These are phyloP conservation scores for Tetrapisispora taiwanensis DNA, from an alignment of 805 yeast genomes.

Conservation along the genomic window DNA sequence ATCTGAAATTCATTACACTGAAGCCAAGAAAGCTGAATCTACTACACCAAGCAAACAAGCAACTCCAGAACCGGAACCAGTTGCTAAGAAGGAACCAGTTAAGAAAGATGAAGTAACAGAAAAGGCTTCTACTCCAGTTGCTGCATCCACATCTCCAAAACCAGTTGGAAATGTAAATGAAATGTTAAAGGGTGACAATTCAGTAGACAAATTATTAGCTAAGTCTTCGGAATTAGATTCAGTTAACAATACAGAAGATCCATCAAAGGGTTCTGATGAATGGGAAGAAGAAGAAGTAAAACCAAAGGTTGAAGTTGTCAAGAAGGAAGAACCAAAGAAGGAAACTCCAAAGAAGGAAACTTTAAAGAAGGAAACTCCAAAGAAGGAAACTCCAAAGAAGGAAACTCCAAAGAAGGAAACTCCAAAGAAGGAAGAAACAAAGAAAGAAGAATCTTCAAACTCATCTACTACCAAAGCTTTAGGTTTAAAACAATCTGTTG, in stretches of 20 bases:
- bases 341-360: constrained; percentile 8
- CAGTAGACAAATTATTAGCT: constrained; percentile 23
- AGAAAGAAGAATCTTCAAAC: constrained; percentile 5
- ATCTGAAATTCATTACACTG: constrained; percentile 4
- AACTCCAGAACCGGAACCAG: constrained; percentile 10
- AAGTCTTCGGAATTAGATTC: constrained; percentile 24
- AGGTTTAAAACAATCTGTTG: constrained; percentile 64
- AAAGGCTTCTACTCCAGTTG: constrained; percentile 39
- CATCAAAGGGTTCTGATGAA: constrained; percentile 24
- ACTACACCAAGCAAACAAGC: background rate
- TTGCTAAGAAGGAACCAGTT: constrained; percentile 5
- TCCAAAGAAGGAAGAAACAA: constrained; percentile 21
- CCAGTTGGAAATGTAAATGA: constrained; percentile 13
- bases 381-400: constrained; percentile 7
- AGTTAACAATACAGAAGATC: constrained; percentile 28
- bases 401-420: constrained; percentile 8
- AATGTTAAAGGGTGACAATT: constrained; percentile 16
- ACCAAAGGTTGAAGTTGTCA: constrained; percentile 6
- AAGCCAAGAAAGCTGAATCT: constrained; percentile 12
- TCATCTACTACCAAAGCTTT: constrained; percentile 36
- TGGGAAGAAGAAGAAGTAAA: constrained; percentile 24
- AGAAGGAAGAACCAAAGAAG: constrained; percentile 11
- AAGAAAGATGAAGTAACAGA: constrained; percentile 48
- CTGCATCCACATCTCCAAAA: constrained; percentile 19
- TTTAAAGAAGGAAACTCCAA: constrained; percentile 10